Conservation (phyloP, 495 filamentous ascomycete genomes). For the Aspergillus ellipticus region DNA sequence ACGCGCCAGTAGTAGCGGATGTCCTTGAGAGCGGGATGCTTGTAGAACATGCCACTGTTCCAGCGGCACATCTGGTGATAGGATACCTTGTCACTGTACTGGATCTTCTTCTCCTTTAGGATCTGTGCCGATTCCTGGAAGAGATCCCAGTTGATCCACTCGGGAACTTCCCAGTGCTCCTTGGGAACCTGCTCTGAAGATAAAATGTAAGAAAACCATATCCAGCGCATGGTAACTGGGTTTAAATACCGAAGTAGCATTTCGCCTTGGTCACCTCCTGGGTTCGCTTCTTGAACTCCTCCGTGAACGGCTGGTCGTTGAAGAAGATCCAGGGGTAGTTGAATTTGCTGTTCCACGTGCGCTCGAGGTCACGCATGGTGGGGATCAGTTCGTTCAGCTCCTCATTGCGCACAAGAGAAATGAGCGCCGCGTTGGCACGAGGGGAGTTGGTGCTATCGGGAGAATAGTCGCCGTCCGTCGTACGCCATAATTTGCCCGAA, state of each 20-base stretch:
- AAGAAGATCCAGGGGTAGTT: constrained; percentile 99
- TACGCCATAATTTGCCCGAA: constrained; percentile 64
- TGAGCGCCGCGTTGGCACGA: constrained; percentile 87
- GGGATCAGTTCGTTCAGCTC: constrained; percentile 79
- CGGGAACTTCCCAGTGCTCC: constrained; percentile 90
- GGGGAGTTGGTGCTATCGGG: constrained; percentile 68
- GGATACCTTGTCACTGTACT: constrained; percentile 81
- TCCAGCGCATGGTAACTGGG: background rate
- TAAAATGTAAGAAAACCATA: constrained; percentile 17
- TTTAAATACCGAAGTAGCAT: constrained; percentile 67
- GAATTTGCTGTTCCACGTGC: constrained; percentile 97
- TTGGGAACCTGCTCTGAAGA: constrained; percentile 74
- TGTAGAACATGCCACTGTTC: constrained; percentile 98
- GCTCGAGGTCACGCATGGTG: constrained; percentile 85
- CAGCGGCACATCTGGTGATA: constrained; percentile 99
- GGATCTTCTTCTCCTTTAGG: constrained; percentile 77
- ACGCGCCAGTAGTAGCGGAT: constrained; percentile 98
- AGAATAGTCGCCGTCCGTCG: constrained; percentile 65
- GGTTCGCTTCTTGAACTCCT: constrained; percentile 85
- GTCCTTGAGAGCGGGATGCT: constrained; percentile 80
- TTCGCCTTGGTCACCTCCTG: constrained; percentile 77
- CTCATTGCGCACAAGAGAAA: constrained; percentile 87
- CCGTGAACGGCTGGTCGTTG: constrained; percentile 88
- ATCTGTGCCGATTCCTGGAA: constrained; percentile 80
- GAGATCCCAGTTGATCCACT: constrained; percentile 86